These are phyloP conservation scores for Melanopsichium pennsylvanicum DNA, from an alignment of 1,284 basidiomycete genomes.

Conservation along the genomic window DNA sequence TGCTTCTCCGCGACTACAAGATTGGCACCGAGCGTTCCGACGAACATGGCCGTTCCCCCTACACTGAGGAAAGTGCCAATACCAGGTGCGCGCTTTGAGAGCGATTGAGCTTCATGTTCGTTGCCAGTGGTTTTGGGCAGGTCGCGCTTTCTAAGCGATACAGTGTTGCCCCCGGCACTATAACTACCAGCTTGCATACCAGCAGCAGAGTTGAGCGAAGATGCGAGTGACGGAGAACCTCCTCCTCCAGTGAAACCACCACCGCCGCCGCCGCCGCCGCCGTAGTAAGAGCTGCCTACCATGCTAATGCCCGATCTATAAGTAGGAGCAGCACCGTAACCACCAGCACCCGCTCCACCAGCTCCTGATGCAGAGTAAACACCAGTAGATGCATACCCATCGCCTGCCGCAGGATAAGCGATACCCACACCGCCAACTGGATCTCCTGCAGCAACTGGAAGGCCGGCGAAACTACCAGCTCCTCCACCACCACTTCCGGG, in stretches of 20 bases:
- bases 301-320: background rate
- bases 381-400: background rate
- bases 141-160: no score
- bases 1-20: slow-evolving; percentile 2
- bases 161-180: no score
- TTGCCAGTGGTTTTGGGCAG: no score
- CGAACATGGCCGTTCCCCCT: slow-evolving; percentile 28
- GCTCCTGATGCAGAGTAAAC: background rate
- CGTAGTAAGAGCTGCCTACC: background rate
- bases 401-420: no score
- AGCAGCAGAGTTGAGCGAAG: slow-evolving; percentile 22
- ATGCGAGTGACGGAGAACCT: background rate
- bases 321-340: background rate
- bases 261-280: background rate
- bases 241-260: background rate
- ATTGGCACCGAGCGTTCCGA: slow-evolving; percentile 20
- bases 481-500: no score
- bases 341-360: background rate
- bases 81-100: slow-evolving; percentile 23
- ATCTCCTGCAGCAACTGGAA: no score
- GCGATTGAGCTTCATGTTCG: background rate
- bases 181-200: no score
- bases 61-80: slow-evolving; percentile 4
- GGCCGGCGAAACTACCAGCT: background rate
- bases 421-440: background rate